Base-by-base conservation (phyloP, 2,329 filamentous ascomycete species). In the Pseudocercospora fijiensis region DNA sequence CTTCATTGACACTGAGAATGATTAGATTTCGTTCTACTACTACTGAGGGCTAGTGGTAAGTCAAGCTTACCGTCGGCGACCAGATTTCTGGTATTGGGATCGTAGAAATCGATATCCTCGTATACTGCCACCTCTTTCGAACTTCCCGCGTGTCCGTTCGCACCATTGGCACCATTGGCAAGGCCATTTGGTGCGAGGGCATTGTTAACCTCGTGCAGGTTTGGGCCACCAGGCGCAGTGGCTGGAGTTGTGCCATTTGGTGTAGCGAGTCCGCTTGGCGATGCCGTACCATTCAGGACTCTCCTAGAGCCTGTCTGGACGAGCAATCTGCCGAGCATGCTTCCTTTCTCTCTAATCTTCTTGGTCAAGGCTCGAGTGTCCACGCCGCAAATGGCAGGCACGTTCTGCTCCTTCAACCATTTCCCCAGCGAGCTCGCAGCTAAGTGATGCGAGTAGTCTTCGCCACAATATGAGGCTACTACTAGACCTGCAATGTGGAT, bases 401-500 rank as follows among this genome's bases (percentile, higher is more conserved):
- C 85, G 65, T 88, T 91, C 79, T 98, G 91, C 80, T 98, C 92
- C 82, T 97, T 96, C 74, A 99, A 85, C 95, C 95, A 99, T 77
- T 90, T 85, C 65, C 94, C 94, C 58, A 99, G 83, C 3, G 94
- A 98, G 52, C 93, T 97, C 69, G 86, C 84, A 52, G 95, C 95
- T 63, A 99, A 85, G 82, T 92, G 92, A 81, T 99, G 95, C 16
- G 94, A 98, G 81, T 89, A 99, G 75, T 96, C 90, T 80, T 98
- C 94, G 73, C 93, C 95, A 28, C 91, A 88, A 80, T 99, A 98
- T 8, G 92, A 92, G 62, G 94, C 91, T 57, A 92, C 89, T 53
- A 99, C 88, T 63, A 99, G 85, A 76, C 92, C 95, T 55, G 94
- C 90, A 74, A 98, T 90, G 80, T 99, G 95, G 67, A 99, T 97